Conservation (phyloP, 352 stramenopile genomes). For the Peronospora destructor region DNA sequence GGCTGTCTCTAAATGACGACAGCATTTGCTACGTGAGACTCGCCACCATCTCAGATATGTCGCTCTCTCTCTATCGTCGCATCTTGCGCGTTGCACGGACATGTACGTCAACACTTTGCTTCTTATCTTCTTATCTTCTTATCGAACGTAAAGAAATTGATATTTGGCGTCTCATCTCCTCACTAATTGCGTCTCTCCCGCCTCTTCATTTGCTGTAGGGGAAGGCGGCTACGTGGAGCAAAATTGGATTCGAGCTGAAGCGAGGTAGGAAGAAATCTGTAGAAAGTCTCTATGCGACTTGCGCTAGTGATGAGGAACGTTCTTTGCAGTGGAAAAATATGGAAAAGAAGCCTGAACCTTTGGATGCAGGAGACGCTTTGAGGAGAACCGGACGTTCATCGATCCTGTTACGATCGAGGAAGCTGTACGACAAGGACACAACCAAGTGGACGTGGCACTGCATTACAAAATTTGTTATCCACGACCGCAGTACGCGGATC, state of each 20-base stretch:
- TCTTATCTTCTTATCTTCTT: conserved; percentile 1
- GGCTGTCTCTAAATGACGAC: too few species aligned
- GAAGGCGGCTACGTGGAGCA: conserved; percentile 52
- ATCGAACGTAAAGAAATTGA: neutral
- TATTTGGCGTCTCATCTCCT: neutral
- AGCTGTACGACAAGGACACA: conserved; percentile 47
- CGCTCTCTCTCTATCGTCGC: conserved; percentile 63
- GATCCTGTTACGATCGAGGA: conserved; percentile 35
- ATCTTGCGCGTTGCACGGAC: conserved; percentile 61
- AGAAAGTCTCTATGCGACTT: neutral
- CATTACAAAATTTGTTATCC: conserved; percentile 85
- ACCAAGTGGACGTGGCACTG: conserved; percentile 71
- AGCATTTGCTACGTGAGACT: conserved; percentile 7
- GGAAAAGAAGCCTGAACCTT: conserved; percentile 15
- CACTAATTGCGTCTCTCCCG: conserved; percentile 2
- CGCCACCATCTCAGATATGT: conserved; percentile 20
- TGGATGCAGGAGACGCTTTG: conserved; percentile 41
- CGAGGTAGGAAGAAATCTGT: conserved; percentile 30
- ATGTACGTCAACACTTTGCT: conserved; percentile 39
- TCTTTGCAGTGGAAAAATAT: conserved; percentile 14
- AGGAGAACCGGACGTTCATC: conserved; percentile 45
- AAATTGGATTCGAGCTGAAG: conserved; percentile 60
- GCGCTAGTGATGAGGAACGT: neutral
- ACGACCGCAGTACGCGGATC: conserved; percentile 68
- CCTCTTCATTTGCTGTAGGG: conserved; percentile 29